A percentile compares a stretch with the other conserved stretches of the same genome.
These are phyloP conservation scores for Leptographium lundbergii DNA, from an alignment of 2,329 filamentous ascomycete species.

Conservation along the genomic window DNA sequence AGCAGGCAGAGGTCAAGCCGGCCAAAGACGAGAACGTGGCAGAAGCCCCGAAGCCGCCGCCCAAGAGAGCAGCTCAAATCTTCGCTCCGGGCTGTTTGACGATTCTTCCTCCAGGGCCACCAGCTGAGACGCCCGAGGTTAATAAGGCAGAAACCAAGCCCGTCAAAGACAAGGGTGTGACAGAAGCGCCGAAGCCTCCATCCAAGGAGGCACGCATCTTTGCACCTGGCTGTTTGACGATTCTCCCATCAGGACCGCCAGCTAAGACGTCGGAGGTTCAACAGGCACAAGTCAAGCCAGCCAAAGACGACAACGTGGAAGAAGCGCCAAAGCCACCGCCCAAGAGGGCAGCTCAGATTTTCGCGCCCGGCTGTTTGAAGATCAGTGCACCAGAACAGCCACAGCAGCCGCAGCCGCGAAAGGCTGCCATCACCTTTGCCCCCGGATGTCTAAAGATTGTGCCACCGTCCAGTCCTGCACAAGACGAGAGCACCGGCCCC, in stretches of 20 bases:
- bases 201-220: no score
- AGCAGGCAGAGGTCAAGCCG: background rate
- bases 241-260: background rate
- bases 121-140: no score
- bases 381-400: background rate
- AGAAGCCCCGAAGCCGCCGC: background rate
- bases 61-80: background rate
- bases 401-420: background rate
- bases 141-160: no score
- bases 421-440: background rate
- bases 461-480: background rate
- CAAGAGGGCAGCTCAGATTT: background rate
- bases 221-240: background rate
- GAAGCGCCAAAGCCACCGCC: background rate
- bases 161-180: no score
- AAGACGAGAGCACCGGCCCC: no score
- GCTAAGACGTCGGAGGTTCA: background rate
- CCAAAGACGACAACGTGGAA: background rate
- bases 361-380: background rate
- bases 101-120: no score
- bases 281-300: background rate
- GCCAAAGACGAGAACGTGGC: background rate
- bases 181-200: no score
- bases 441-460: background rate
- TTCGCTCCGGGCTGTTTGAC: background rate